phyloP scores from a whole-genome alignment of 2,329 filamentous ascomycete species.

The Blastomyces parvus region DNA sequence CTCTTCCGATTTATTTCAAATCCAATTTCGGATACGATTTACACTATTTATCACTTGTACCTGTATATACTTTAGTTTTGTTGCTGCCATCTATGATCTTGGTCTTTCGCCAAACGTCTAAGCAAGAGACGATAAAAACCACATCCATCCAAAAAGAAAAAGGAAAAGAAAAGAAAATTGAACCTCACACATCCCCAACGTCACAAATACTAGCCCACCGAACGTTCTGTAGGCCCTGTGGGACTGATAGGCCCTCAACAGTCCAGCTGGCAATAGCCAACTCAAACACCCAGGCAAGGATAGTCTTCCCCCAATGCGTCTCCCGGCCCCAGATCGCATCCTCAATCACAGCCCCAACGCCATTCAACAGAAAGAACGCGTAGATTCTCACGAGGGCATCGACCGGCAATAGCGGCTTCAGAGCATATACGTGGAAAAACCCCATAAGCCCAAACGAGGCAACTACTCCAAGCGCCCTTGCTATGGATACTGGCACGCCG shows the following conservation, averaged over 20 bases:
- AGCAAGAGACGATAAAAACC: too few relatives aligned
- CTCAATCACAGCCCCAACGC: constrained; percentile 27
- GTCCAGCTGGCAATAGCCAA: constrained; percentile 22
- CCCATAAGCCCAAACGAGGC: constrained; percentile 34
- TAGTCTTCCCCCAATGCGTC: constrained; percentile 19
- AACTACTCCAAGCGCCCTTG: constrained; percentile 29
- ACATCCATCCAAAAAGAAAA: too few relatives aligned
- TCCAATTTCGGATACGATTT: too few relatives aligned
- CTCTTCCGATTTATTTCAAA: too few relatives aligned
- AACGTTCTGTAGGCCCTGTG: constrained; percentile 18
- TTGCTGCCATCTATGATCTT: too few relatives aligned
- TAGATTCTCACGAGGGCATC: constrained; percentile 28
- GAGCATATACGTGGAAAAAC: constrained; percentile 32
- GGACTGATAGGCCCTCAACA: constrained; percentile 20
- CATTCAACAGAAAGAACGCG: constrained; percentile 34
- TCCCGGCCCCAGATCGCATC: constrained; percentile 20
- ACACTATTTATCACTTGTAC: too few relatives aligned
- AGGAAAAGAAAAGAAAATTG: neutral
- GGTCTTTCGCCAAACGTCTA: too few relatives aligned
- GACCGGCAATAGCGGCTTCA: constrained; percentile 27
- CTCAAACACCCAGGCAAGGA: constrained; percentile 23
- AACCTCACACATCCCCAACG: constrained; percentile 10
- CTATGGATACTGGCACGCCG: constrained; percentile 25
- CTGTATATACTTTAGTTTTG: too few relatives aligned
- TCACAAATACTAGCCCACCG: constrained; percentile 17